phyloP scores from a whole-genome alignment of 2,329 filamentous ascomycete species.

The Paraconiothyrium sp. region DNA sequence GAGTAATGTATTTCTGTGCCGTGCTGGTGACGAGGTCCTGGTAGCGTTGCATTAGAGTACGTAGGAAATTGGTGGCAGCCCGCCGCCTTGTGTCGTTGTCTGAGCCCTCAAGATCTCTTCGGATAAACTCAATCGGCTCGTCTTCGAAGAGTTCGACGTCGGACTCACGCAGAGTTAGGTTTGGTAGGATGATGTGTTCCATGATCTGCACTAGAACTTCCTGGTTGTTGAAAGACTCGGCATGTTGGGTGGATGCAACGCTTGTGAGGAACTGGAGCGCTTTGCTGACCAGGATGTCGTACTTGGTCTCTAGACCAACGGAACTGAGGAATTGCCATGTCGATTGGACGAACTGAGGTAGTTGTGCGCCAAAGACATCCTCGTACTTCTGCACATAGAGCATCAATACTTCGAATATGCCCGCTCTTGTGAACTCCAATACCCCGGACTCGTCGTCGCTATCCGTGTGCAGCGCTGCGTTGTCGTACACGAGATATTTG shows the following conservation, averaged over 20 bases:
- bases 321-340: conserved; percentile 92
- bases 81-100: conserved; percentile 92
- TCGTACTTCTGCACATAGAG: conserved; percentile 95
- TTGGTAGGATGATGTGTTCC: conserved; percentile 94
- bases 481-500: conserved; percentile 93
- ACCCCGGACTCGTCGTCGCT: conserved; percentile 90
- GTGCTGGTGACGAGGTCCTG: conserved; percentile 84
- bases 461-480: conserved; percentile 80
- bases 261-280: conserved; percentile 94
- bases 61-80: conserved; percentile 93
- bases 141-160: conserved; percentile 97
- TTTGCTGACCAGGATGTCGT: conserved; percentile 93
- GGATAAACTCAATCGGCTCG: conserved; percentile 98
- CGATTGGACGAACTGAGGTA: conserved; percentile 84
- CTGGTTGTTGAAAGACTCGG: conserved; percentile 84
- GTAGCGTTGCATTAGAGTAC: conserved; percentile 88
- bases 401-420: conserved; percentile 90
- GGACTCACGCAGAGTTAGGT: conserved; percentile 88
- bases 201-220: conserved; percentile 84
- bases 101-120: conserved; percentile 92
- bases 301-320: conserved; percentile 87
- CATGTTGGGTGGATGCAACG: conserved; percentile 80
- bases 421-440: conserved; percentile 87
- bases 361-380: conserved; percentile 85
- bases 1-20: conserved; percentile 86